Percentiles rank a stretch among this genome's conserved stretches.
phyloP scores from a whole-genome alignment of 352 stramenopile species.

The Globisporangium cylindrosporum region DNA sequence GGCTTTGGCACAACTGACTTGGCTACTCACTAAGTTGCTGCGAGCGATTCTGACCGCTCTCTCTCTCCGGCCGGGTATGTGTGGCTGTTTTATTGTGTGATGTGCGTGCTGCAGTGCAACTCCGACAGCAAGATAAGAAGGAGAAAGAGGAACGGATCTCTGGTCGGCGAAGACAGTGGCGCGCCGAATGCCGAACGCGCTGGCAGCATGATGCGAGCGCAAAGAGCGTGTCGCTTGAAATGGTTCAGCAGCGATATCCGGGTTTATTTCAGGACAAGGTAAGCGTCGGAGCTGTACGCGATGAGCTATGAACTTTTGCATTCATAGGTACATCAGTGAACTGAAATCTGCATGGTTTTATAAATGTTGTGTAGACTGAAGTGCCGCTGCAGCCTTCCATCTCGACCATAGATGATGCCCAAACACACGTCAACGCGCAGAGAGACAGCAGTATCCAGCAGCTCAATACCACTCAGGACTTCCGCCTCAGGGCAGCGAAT shows the following conservation, averaged over 20 bases:
- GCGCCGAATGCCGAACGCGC: constrained; percentile 31
- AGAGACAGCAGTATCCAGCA: not conserved
- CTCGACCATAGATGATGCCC: too few relatives aligned
- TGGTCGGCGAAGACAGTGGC: constrained; percentile 33
- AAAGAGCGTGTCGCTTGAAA: constrained; percentile 30
- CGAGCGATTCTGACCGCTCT: not conserved
- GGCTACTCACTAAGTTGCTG: not conserved
- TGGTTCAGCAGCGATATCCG: constrained; percentile 37
- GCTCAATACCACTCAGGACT: not conserved
- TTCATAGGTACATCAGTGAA: not conserved
- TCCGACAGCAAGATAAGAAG: constrained; percentile 20
- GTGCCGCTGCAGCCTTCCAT: not conserved
- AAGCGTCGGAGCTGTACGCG: not conserved
- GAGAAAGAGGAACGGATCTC: constrained; percentile 24
- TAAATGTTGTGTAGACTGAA: constrained; percentile 5
- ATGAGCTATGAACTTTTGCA: not conserved
- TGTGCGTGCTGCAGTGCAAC: constrained; percentile 25
- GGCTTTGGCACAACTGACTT: not conserved
- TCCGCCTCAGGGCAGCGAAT: not conserved
- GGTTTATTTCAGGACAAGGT: constrained; percentile 42
- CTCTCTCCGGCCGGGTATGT: not conserved
- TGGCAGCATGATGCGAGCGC: constrained; percentile 24
- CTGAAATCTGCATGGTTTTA: not conserved
- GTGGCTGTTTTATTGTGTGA: not conserved
- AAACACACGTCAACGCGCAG: not conserved